Percentiles rank a stretch among this genome's conserved stretches.
Conservation (phyloP, 352 stramenopile species). For the Pythium insidiosum region DNA sequence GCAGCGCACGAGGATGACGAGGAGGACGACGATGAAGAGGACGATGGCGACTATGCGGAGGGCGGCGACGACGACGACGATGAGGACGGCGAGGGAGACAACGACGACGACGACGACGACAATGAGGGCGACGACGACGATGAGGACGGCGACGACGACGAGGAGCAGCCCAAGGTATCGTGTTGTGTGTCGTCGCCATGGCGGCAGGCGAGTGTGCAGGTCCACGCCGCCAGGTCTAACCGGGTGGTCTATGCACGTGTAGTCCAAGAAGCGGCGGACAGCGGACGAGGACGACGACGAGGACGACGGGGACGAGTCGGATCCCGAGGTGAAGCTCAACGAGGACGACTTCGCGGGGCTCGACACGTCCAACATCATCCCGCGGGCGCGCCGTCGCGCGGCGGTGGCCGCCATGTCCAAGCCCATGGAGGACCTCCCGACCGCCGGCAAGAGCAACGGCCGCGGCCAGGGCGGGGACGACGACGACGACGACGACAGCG, state of each 20-base stretch:
- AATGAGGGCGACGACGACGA: constrained; percentile 28
- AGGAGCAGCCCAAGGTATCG: constrained; percentile 28
- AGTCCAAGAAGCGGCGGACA: constrained; percentile 66
- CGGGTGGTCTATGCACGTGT: not conserved
- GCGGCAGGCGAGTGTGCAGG: not conserved
- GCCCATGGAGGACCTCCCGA: constrained; percentile 40
- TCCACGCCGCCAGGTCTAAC: not conserved
- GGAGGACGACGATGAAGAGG: constrained; percentile 23
- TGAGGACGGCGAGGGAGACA: constrained; percentile 29
- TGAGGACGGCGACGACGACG: constrained; percentile 34
- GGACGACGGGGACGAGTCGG: constrained; percentile 51
- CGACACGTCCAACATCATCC: constrained; percentile 84
- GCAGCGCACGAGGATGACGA: constrained; percentile 18
- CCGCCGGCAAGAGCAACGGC: constrained; percentile 13
- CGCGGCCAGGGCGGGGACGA: constrained; percentile 16
- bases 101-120: constrained; percentile 19
- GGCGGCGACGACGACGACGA: constrained; percentile 43
- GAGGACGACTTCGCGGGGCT: constrained; percentile 80
- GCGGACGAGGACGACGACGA: constrained; percentile 51
- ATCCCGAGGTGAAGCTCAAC: constrained; percentile 76
- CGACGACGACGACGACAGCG: constrained; percentile 74
- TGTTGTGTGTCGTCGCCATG: not conserved
- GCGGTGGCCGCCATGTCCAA: constrained; percentile 63
- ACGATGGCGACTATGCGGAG: constrained; percentile 37
- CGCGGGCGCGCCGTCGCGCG: constrained; percentile 56